Percentiles rank a stretch among this genome's conserved stretches.
Conservation (phyloP, 257 asterid genomes). For the Fraxinus quadrangulata region DNA sequence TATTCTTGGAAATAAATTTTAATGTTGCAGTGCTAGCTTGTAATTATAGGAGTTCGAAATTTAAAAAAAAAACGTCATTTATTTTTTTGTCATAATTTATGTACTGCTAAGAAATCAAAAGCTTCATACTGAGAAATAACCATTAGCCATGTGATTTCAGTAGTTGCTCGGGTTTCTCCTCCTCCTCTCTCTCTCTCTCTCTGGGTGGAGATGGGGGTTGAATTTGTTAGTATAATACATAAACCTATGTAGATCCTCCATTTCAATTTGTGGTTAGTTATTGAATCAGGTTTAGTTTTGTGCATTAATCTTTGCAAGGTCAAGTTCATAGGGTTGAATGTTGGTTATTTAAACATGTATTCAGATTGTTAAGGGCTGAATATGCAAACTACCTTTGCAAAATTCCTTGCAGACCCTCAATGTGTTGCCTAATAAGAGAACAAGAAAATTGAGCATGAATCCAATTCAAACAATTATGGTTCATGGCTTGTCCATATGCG, state of each 20-base stretch:
- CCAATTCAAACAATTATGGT: background rate
- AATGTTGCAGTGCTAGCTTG: background rate
- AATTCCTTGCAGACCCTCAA: background rate
- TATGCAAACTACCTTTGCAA: background rate
- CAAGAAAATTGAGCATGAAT: background rate
- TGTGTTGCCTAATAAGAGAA: background rate
- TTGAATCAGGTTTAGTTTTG: conserved; percentile 10
- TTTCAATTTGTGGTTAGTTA: conserved; percentile 5
- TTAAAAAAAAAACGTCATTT: background rate
- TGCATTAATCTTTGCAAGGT: background rate
- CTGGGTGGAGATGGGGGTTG: no score
- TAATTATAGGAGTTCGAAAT: background rate
- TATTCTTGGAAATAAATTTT: background rate
- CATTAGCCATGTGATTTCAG: conserved; percentile 15
- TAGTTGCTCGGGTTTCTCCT: background rate
- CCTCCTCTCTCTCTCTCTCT: no score
- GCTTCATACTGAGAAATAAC: background rate
- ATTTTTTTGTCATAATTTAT: conserved; percentile 3
- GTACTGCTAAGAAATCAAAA: background rate
- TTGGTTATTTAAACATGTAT: background rate
- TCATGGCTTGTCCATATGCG: background rate
- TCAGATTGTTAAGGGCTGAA: conserved; percentile 12
- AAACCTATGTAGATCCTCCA: background rate
- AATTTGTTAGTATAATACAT: background rate
- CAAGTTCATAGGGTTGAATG: background rate